Conservation (phyloP, 2,329 filamentous ascomycete genomes). For the Exserohilum rostratum region DNA sequence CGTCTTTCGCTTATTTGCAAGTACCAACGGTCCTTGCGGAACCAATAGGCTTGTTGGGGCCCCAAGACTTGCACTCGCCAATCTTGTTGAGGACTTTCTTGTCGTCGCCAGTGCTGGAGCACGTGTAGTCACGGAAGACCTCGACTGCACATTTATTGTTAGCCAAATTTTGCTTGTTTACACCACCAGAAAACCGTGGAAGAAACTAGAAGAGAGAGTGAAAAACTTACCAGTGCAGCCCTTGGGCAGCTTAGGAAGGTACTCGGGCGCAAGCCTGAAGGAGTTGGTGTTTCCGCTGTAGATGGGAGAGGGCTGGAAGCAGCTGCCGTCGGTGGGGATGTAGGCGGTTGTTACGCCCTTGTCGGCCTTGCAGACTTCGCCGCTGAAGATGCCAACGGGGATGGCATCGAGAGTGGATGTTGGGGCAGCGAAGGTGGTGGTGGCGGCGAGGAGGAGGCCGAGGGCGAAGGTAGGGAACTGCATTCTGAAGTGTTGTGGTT, state of each 20-base stretch:
- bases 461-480: conserved; percentile 13
- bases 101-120: conserved; percentile 3
- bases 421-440: conserved; percentile 17
- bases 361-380: conserved; percentile 16
- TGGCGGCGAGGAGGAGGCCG: conserved; percentile 11
- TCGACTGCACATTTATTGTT: conserved; percentile 8
- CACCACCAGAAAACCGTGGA: too few species aligned
- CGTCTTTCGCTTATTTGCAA: conserved; percentile 2
- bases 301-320: conserved; percentile 21
- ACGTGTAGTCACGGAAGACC: conserved; percentile 10
- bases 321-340: conserved; percentile 22
- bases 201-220: neutral
- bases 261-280: neutral
- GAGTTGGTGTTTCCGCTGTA: conserved; percentile 21
- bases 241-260: conserved; percentile 8
- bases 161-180: too few species aligned
- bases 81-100: conserved; percentile 8
- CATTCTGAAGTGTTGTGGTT: conserved; percentile 10
- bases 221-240: conserved; percentile 20
- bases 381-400: conserved; percentile 19
- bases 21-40: conserved; percentile 20
- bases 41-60: conserved; percentile 12
- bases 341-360: conserved; percentile 13
- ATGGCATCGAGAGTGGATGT: conserved; percentile 12
- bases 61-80: conserved; percentile 17